A percentile compares a stretch with the other conserved stretches of the same genome.
These are phyloP conservation scores for Penicillium tannophilum DNA, from an alignment of 495 filamentous ascomycete species.

Conservation along the genomic window DNA sequence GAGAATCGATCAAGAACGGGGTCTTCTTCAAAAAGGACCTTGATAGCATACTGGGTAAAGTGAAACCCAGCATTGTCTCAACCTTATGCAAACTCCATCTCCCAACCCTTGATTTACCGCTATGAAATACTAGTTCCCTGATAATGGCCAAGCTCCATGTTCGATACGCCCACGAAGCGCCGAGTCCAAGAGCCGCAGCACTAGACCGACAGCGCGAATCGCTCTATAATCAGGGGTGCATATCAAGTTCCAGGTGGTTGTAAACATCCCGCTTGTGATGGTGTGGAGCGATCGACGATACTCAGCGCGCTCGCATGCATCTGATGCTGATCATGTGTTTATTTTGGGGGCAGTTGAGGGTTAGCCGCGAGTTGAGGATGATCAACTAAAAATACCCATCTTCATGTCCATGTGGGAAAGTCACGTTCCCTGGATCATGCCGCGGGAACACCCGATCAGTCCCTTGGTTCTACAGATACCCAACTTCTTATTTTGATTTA, in stretches of 20 bases:
- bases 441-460: slow-evolving; percentile 20
- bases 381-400: too few relatives aligned
- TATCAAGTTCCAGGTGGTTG: neutral
- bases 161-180: slow-evolving; percentile 10
- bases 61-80: neutral
- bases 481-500: neutral
- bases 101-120: neutral
- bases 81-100: neutral
- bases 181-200: slow-evolving; percentile 6
- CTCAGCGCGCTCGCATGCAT: neutral
- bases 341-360: too few relatives aligned
- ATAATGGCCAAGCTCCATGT: neutral
- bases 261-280: neutral
- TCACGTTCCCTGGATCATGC: slow-evolving; percentile 19
- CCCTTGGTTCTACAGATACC: slow-evolving; percentile 9
- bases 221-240: slow-evolving; percentile 2
- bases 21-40: neutral
- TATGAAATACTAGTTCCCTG: neutral
- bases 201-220: slow-evolving; percentile 7
- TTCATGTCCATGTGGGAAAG: neutral
- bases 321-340: neutral
- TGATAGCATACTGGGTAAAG: neutral
- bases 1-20: too few relatives aligned
- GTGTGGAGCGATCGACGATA: neutral
- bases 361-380: neutral